Evolutionary conservation across 345 rosid species (phyloP).

Genomic region (Geranium brycei): DNA sequence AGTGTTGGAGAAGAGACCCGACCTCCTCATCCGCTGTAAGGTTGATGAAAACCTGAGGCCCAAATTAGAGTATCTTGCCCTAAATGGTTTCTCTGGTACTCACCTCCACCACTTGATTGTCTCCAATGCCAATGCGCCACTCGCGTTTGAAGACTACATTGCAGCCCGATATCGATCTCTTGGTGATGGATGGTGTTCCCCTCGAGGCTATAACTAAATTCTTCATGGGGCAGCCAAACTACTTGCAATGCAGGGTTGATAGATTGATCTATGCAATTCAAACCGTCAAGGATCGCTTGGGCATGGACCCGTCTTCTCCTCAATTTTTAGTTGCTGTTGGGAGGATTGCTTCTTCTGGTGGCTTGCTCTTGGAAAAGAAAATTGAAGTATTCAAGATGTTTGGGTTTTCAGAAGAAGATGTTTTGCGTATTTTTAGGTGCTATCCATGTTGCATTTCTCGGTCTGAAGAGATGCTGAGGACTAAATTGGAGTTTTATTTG

Average conservation of each 20-base stretch:
- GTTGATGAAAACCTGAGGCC: constrained; percentile 7
- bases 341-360: constrained; percentile 6
- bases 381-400: constrained; percentile 13
- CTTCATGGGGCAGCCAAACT: constrained; percentile 8
- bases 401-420: constrained; percentile 20
- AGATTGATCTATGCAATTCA: constrained; percentile 8
- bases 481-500: constrained; percentile 9
- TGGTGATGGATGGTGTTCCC: constrained; percentile 13
- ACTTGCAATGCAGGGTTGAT: not conserved
- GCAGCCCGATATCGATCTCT: constrained; percentile 13
- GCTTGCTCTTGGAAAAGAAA: constrained; percentile 11
- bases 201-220: not conserved
- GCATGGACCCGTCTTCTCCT: constrained; percentile 6
- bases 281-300: constrained; percentile 2
- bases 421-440: constrained; percentile 8
- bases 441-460: constrained; percentile 2
- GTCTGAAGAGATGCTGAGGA: constrained; percentile 15
- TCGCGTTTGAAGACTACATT: constrained; percentile 6
- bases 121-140: constrained; percentile 11
- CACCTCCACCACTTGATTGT: constrained; percentile 11
- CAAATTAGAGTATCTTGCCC: constrained; percentile 12
- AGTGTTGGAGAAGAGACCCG: constrained; percentile 10
- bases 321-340: constrained; percentile 12
- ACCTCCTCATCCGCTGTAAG: not conserved
- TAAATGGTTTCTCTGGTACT: constrained; percentile 12